A percentile compares a stretch with the other conserved stretches of the same genome.
These are phyloP conservation scores for Symbiodinium pilosum DNA, from an alignment of 73 alveolate species.

Conservation along the genomic window DNA sequence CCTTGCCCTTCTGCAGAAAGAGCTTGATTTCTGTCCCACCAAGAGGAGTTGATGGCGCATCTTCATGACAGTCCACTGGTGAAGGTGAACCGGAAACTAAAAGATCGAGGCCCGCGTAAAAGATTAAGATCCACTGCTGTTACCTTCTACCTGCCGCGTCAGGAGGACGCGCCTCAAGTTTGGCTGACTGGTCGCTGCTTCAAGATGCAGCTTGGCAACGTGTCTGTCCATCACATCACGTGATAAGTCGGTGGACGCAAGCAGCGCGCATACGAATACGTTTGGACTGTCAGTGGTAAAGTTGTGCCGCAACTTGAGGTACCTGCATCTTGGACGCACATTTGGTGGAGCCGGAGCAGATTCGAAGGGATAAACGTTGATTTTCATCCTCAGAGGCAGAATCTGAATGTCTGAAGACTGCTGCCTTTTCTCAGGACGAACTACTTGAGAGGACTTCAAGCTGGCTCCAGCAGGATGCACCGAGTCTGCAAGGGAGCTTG, in stretches of 20 bases:
- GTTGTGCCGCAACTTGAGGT: background rate
- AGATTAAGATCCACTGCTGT: too few relatives aligned
- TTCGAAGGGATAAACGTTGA: too few relatives aligned
- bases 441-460: background rate
- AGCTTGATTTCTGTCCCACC: too few relatives aligned
- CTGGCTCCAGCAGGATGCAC: background rate
- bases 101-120: slow-evolving; percentile 50
- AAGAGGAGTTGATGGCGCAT: background rate
- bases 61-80: background rate
- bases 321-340: background rate
- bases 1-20: too few relatives aligned
- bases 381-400: too few relatives aligned
- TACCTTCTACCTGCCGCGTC: background rate
- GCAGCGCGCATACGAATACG: too few relatives aligned
- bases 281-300: too few relatives aligned
- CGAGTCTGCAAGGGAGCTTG: background rate
- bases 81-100: slow-evolving; percentile 65
- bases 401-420: too few relatives aligned
- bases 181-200: slow-evolving; percentile 44
- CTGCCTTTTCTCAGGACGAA: background rate
- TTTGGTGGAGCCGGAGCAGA: too few relatives aligned
- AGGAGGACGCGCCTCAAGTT: slow-evolving; percentile 56
- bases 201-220: background rate
- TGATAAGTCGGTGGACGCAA: too few relatives aligned
- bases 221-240: too few relatives aligned